Base-by-base conservation (phyloP, 345 rosid species). In the Populus alba region DNA sequence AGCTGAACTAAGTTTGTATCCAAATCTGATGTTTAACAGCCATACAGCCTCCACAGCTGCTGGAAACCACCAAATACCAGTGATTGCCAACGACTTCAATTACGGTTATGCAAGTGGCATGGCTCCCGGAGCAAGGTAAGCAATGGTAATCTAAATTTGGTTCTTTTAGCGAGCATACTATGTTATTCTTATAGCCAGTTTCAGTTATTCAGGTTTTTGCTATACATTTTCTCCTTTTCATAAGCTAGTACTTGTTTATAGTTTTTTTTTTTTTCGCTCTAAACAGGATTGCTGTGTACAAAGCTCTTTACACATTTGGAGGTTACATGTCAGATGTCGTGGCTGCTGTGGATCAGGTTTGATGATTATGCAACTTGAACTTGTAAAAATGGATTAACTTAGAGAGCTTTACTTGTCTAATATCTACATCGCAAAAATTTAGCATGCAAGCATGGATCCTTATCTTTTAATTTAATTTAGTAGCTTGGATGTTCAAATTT, bases 71-170 rank as follows among this genome's bases (percentile, higher is more conserved):
- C 69, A 72, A 27, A 71, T 83, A 49, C 81, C 84, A 66, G 88
- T 87, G 62, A 83, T 81, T 23, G 81, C 74, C 23, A 74, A 82
- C 74, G 87, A 79, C 77, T 87, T 83, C 79, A 82, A 83, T 73
- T 87, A 85, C 70, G 90, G 90, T 79, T 66, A 71, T 85, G 90
- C 88, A 55, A 85, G 90, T 71, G 88, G 88, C 75, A 85, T 87
- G 88, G 90, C 88, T 53, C 90, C 88, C 29, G 87, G 87, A 70
- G 90, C 90, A 55, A 87, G 90, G 87, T 84, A 85, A 68, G 37
- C 41, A 6, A 76, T 27, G 27, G 18, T 11, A 38, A 38, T 25
- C 49, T 75, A 16, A 38, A 12, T 16, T 38, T 7, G 39, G 27
- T 25, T 55, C 38, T 76, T 9, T 9, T 66, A 25, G 41, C 55